Conservation (phyloP, 2,329 filamentous ascomycete genomes). For the Hysterium pulicare region DNA sequence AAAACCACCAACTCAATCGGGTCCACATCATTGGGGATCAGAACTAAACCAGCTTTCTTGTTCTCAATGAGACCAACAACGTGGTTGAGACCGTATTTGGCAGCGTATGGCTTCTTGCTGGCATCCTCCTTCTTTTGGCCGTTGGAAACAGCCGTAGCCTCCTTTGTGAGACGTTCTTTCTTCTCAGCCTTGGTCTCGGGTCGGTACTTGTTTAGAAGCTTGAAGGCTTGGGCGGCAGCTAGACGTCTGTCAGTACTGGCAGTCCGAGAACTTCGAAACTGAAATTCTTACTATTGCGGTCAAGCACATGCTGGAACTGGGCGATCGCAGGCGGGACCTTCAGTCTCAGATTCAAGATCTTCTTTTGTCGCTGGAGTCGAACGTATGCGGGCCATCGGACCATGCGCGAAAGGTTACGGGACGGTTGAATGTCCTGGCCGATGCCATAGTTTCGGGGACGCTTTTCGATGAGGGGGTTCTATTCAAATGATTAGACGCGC, state of each 20-base stretch:
- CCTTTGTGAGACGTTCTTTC: constrained; percentile 98
- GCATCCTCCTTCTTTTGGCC: constrained; percentile 99
- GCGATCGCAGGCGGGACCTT: constrained; percentile 97
- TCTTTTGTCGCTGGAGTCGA: constrained; percentile 88
- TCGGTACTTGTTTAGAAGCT: constrained; percentile 99
- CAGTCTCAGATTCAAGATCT: constrained; percentile 97
- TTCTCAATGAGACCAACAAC: constrained; percentile 65
- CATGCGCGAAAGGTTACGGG: constrained; percentile 77
- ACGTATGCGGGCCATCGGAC: constrained; percentile 97
- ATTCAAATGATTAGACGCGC: constrained; percentile 1
- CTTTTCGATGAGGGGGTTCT: constrained; percentile 99
- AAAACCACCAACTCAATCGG: constrained; percentile 99
- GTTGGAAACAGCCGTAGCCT: constrained; percentile 95
- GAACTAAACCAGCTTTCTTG: constrained; percentile 98
- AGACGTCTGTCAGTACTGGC: constrained; percentile 13
- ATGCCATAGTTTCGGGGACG: constrained; percentile 96
- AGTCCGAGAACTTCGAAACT: too few relatives aligned
- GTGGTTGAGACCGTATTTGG: constrained; percentile 99
- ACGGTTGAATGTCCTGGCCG: constrained; percentile 88
- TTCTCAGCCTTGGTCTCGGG: constrained; percentile 99
- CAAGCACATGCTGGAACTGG: constrained; percentile 94
- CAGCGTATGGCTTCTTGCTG: constrained; percentile 98
- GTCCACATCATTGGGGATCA: constrained; percentile 99
- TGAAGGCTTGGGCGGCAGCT: constrained; percentile 90
- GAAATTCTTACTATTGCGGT: constrained; percentile 41